Base-by-base conservation (phyloP, 2,329 filamentous ascomycete species). In the Pestalotiopsis sp. region DNA sequence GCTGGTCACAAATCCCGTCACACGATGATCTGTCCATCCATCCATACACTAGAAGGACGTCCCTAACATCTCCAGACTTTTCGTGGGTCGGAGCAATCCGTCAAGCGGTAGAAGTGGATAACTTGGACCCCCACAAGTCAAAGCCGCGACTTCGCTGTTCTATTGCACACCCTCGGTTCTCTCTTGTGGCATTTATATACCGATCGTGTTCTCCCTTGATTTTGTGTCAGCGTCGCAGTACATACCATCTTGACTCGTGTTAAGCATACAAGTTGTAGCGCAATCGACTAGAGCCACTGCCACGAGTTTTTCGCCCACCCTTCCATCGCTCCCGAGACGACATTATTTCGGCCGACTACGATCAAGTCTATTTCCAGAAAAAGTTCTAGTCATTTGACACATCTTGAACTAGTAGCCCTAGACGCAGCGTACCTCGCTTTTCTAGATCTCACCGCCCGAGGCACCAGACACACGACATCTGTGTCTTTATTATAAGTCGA, bases 161-260 rank as follows among this genome's bases (percentile, higher is more conserved):
- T 60, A 14, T 67, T 49, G 56, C 65, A 66, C 27, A 66, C 64
- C 64, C 64, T 66, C 23, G 65, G 38, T n/a, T 27, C 23, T 20
- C 14, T 27, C 38, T 60, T 36, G 41, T 14, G 36, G 23, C 63
- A 41, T 41, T 66, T 49, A 56, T 65, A 38, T 66, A 66, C 23
- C 9, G 49, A 31, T 58, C 25, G 31, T 38, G n/a, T 56, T 14
- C 27, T 49, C 25, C 63, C 49, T 23, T 20, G 45, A 27, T 27
- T 49, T 36, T 31, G 49, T 66, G 49, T 66, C 63, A 66, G 49
- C 52, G 14, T 17, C 12, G 31, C 31, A 36, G 31, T 36, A 39
- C 59, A 6, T 39, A 23, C 45, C 45, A 66, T 57, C 63, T 66
- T 66, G 63, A 66, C 63, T 66, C 63, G 63, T 66, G 63, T 66